phyloP scores from a whole-genome alignment of 2,329 filamentous ascomycete genomes.

The Penicillium griseofulvum region DNA sequence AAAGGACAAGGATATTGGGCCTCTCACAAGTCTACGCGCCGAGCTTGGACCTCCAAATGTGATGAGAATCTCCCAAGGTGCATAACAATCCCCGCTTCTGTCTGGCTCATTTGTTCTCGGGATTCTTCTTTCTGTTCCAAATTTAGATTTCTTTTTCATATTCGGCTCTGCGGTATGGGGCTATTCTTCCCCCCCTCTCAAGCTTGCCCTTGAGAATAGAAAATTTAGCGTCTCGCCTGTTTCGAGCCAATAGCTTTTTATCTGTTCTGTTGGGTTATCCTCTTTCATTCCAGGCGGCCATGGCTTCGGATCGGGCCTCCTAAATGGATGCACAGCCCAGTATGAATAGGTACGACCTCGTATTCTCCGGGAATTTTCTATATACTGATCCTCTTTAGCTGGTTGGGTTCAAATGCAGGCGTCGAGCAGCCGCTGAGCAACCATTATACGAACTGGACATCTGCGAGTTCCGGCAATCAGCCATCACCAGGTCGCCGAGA shows the following conservation, averaged over 20 bases:
- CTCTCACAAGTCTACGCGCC: slow-evolving; percentile 32
- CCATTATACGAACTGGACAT: slow-evolving; percentile 32
- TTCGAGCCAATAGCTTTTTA: slow-evolving; percentile 13
- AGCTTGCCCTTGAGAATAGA: slow-evolving; percentile 29
- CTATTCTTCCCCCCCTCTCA: slow-evolving; percentile 13
- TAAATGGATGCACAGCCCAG: slow-evolving; percentile 28
- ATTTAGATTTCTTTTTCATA: slow-evolving; percentile 18
- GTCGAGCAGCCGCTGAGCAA: slow-evolving; percentile 32
- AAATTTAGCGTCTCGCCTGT: slow-evolving; percentile 20
- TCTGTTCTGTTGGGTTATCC: slow-evolving; percentile 12
- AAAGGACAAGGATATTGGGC: slow-evolving; percentile 3
- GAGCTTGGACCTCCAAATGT: slow-evolving; percentile 30
- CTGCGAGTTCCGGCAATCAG: slow-evolving; percentile 31
- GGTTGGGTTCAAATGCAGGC: slow-evolving; percentile 33
- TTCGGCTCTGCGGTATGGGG: slow-evolving; percentile 16
- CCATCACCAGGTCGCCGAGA: slow-evolving; percentile 42
- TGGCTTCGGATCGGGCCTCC: slow-evolving; percentile 30
- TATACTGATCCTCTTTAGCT: slow-evolving; percentile 32
- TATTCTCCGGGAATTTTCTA: neutral
- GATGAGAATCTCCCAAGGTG: slow-evolving; percentile 30
- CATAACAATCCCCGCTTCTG: slow-evolving; percentile 26
- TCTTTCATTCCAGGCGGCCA: slow-evolving; percentile 23
- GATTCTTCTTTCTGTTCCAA: slow-evolving; percentile 22
- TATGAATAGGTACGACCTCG: slow-evolving; percentile 39
- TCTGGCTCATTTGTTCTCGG: slow-evolving; percentile 13